Evolutionary conservation across 2,329 filamentous ascomycete genomes (phyloP), one percentile per base, ranked within the genome.

Genomic region (Fusarium sambucinum): DNA sequence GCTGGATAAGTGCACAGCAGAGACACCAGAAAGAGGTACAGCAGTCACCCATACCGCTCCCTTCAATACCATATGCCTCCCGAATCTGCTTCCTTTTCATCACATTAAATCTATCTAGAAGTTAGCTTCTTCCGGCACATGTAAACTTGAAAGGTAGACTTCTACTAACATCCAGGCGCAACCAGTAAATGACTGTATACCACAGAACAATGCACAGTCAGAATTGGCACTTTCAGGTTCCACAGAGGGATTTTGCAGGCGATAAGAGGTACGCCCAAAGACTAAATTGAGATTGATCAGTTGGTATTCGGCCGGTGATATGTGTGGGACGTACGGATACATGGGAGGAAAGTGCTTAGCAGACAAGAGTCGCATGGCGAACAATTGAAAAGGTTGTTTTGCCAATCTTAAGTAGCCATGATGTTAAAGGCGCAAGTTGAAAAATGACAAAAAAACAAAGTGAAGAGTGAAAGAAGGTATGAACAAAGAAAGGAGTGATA

Each of bases 1-100:
- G 56, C 32, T 60, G 61, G 21, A 60, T 47, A 10, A 64, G 46
- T 1, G 51, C 61, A 40, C 61, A 64, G 35, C 61, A 64, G 17
- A 47, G 45, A 19, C 61, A 64, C 56, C 61, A 64, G 25, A 51
- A 64, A 0, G 55, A 60, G 13, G 51, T 30, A 16, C 61, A 64
- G 35, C 56, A 64, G 12, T 64, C 61, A 12, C 21, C 32, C 27
- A 44, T 47, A 5, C 50, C 56, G 38, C 61, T 64, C 10, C 61
- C 61, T 13, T 64, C 51, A 13, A 64, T 60, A 1, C 56, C 52
- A 27, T 48, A 56, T 19, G 48, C 51, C 19, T 64, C 56, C 3
- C 52, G 56, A 5, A 64, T 60, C 16, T 48, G 21, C 17, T 27
- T 25, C 3, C 46, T 19, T 35, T 48, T 48, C 32, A 13, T 48